Evolutionary conservation across 2,329 filamentous ascomycete genomes (phyloP).

Genomic region (Trichophyton simii): DNA sequence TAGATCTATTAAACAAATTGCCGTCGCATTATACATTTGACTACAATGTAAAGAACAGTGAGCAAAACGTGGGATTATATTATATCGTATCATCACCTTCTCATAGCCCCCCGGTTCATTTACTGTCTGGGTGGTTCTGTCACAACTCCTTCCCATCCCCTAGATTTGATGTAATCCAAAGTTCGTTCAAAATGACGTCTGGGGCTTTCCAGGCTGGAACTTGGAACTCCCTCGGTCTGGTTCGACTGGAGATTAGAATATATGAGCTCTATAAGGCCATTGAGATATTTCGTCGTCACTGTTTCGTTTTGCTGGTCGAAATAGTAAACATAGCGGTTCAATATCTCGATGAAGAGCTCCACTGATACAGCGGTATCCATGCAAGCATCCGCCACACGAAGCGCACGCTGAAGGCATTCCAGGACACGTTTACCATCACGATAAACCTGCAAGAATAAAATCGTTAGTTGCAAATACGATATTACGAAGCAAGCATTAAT

Average conservation of each 20-base stretch:
- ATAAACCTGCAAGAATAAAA: conserved; percentile 50
- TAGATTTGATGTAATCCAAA: conserved; percentile 78
- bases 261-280: conserved; percentile 94
- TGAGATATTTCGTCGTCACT: conserved; percentile 95
- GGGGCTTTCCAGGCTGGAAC: conserved; percentile 71
- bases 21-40: neutral
- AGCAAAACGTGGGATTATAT: neutral
- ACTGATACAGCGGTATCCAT: conserved; percentile 98
- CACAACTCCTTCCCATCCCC: conserved; percentile 88
- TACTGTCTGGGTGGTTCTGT: conserved; percentile 39
- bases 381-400: conserved; percentile 92
- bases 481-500: neutral
- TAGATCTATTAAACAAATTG: neutral
- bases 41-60: neutral
- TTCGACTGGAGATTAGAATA: conserved; percentile 88
- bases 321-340: conserved; percentile 98
- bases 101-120: neutral
- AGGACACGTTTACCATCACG: conserved; percentile 94
- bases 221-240: conserved; percentile 49
- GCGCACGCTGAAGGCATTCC: conserved; percentile 86
- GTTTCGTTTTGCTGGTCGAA: conserved; percentile 99
- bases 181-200: conserved; percentile 91
- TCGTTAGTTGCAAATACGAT: neutral
- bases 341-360: conserved; percentile 94
- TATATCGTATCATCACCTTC: neutral